Evolutionary conservation across 1,284 basidiomycete species (phyloP).

Genomic region (Meira nashicola): DNA sequence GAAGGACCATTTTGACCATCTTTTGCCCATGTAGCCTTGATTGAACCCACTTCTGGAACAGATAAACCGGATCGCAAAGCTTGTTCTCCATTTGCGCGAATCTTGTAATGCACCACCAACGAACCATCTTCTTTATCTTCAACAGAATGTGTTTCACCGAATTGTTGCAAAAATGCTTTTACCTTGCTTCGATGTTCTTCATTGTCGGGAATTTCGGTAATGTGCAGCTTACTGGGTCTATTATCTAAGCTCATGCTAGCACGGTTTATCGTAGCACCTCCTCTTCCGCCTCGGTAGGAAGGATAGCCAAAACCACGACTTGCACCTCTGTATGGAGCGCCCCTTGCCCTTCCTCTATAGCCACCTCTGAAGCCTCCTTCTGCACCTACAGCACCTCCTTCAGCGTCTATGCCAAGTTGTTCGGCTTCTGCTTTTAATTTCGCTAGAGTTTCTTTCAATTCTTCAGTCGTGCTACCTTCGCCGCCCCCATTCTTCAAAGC

Average conservation of each 20-base stretch:
- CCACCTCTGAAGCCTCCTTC: conserved; percentile 54
- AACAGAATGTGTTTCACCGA: conserved; percentile 36
- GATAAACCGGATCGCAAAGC: conserved; percentile 36
- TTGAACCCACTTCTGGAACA: conserved; percentile 38
- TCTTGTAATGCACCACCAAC: conserved; percentile 34
- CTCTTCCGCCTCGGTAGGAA: conserved; percentile 58
- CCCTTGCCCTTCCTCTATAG: conserved; percentile 53
- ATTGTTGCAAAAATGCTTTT: conserved; percentile 68
- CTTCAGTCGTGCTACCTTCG: conserved; percentile 63
- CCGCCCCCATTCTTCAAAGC: conserved; percentile 53
- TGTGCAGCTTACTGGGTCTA: conserved; percentile 71
- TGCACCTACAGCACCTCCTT: conserved; percentile 33
- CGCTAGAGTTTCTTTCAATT: conserved; percentile 71
- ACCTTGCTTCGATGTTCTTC: conserved; percentile 62
- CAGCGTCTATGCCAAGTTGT: conserved; percentile 66
- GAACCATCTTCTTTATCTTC: conserved; percentile 15
- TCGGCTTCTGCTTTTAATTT: conserved; percentile 78
- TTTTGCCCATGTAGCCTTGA: conserved; percentile 34
- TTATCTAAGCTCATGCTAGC: conserved; percentile 77
- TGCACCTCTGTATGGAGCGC: conserved; percentile 56
- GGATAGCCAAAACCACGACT: conserved; percentile 56
- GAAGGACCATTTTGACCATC: background rate
- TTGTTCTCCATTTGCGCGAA: conserved; percentile 33
- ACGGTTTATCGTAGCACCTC: conserved; percentile 56
- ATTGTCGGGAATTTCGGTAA: conserved; percentile 63